Evolutionary conservation across 2,329 filamentous ascomycete genomes (phyloP).

Genomic region (Leptographium lundbergii): DNA sequence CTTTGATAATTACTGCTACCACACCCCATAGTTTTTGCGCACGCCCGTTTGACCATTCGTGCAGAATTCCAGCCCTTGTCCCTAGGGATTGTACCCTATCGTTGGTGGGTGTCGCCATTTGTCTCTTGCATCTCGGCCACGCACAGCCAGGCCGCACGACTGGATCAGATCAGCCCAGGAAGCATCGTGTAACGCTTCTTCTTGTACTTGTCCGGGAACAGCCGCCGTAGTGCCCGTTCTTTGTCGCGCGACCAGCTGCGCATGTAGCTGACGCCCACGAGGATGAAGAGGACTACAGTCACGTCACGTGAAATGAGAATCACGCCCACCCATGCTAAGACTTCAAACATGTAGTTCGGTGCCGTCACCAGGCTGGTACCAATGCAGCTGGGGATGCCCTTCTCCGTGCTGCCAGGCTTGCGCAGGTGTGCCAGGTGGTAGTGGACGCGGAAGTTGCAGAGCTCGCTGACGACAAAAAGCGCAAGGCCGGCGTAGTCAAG

Average conservation of each 20-base stretch:
- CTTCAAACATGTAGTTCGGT: conserved; percentile 95
- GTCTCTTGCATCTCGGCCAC: not conserved
- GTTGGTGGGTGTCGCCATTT: not conserved
- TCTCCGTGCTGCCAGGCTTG: conserved; percentile 65
- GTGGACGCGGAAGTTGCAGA: conserved; percentile 71
- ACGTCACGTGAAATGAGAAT: conserved; percentile 69
- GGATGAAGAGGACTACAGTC: conserved; percentile 64
- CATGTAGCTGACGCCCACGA: conserved; percentile 68
- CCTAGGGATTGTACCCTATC: not conserved
- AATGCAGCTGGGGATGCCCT: conserved; percentile 76
- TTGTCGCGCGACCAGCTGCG: conserved; percentile 79
- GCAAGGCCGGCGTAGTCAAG: conserved; percentile 56
- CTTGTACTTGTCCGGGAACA: conserved; percentile 90
- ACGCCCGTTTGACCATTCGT: not conserved
- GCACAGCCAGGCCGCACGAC: not conserved
- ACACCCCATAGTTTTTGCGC: not conserved
- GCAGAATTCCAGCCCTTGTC: not conserved
- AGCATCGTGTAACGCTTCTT: conserved; percentile 80
- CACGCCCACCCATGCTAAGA: conserved; percentile 74
- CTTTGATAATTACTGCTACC: not conserved
- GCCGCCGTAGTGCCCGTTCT: conserved; percentile 77
- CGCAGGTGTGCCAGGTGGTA: conserved; percentile 66
- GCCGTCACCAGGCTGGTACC: conserved; percentile 83
- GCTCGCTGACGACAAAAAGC: conserved; percentile 65
- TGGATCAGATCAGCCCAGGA: conserved; percentile 56